Percentiles rank a stretch among this genome's conserved stretches.
These are phyloP conservation scores for Camellia japonica DNA, from an alignment of 148 eudicot species.

Conservation along the genomic window DNA sequence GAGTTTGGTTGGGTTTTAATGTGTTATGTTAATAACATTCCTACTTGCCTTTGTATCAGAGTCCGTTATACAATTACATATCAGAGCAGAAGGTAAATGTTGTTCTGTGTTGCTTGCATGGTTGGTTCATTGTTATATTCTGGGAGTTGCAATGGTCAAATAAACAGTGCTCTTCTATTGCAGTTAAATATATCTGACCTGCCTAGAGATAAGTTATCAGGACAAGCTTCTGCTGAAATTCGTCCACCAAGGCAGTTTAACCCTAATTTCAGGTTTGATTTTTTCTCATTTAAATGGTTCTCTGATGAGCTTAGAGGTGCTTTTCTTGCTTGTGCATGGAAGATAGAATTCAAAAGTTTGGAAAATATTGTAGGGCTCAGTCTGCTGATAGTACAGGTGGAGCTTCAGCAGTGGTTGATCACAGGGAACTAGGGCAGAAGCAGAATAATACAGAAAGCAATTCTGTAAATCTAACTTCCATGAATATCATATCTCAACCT, in stretches of 20 bases:
- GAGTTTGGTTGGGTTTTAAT: background rate
- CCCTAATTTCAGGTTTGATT: constrained; percentile 33
- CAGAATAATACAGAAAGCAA: constrained; percentile 9
- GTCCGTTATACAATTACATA: constrained; percentile 85
- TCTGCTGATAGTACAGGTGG: constrained; percentile 29
- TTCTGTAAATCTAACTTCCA: constrained; percentile 17
- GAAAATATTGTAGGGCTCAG: constrained; percentile 42
- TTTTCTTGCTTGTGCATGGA: constrained; percentile 9
- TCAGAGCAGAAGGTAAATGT: constrained; percentile 72
- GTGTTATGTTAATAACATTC: constrained; percentile 15
- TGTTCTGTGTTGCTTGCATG: constrained; percentile 5
- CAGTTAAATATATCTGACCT: constrained; percentile 78
- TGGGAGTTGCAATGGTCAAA: background rate
- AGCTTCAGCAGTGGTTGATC: constrained; percentile 19
- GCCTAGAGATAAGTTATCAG: constrained; percentile 81
- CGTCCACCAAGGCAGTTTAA: constrained; percentile 37
- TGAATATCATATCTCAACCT: constrained; percentile 14
- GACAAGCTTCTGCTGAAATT: constrained; percentile 83
- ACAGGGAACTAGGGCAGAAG: constrained; percentile 19
- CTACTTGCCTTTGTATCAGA: constrained; percentile 46
- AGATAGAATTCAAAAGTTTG: constrained; percentile 11
- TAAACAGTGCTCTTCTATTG: constrained; percentile 14
- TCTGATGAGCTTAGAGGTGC: constrained; percentile 15
- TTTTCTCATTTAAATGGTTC: background rate
- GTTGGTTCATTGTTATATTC: background rate